Evolutionary conservation across 805 yeast species (phyloP).

Genomic region (Candida krabiensis): DNA sequence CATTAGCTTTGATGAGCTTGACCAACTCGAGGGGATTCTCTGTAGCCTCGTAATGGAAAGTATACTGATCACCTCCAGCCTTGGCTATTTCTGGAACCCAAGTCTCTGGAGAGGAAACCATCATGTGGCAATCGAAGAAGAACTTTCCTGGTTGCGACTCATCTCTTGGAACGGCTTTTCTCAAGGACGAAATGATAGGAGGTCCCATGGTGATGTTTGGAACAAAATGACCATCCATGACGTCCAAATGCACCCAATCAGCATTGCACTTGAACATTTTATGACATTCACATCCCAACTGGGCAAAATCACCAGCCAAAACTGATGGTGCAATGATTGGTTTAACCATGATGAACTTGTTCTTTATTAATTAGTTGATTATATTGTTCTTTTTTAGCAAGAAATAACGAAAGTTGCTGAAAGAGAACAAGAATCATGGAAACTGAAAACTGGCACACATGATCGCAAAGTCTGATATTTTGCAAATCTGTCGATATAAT

Average conservation of each 20-base stretch:
- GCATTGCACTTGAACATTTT: slow-evolving; percentile 77
- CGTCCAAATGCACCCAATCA: slow-evolving; percentile 97
- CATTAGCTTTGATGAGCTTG: slow-evolving; percentile 69
- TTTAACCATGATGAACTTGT: slow-evolving; percentile 33
- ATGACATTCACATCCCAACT: slow-evolving; percentile 85
- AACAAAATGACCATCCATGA: slow-evolving; percentile 98
- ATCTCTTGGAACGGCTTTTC: slow-evolving; percentile 42
- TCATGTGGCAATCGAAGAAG: slow-evolving; percentile 96
- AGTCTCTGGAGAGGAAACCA: slow-evolving; percentile 89
- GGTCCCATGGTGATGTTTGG: slow-evolving; percentile 96
- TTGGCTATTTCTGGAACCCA: slow-evolving; percentile 93
- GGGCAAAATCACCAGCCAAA: slow-evolving; percentile 87
- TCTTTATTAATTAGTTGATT: too few relatives aligned
- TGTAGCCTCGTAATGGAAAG: slow-evolving; percentile 94
- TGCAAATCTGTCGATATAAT: too few relatives aligned
- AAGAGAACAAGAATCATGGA: too few relatives aligned
- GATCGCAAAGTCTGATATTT: too few relatives aligned
- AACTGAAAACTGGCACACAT: too few relatives aligned
- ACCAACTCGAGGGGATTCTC: slow-evolving; percentile 73
- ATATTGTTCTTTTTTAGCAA: too few relatives aligned
- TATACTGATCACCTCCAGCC: slow-evolving; percentile 94
- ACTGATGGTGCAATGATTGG: slow-evolving; percentile 93
- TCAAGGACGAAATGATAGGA: slow-evolving; percentile 43
- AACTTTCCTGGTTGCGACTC: slow-evolving; percentile 18
- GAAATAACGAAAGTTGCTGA: too few relatives aligned